These are phyloP conservation scores for Dendrocalamus sinicus DNA, from an alignment of 176 grass and related monocot genomes.

Conservation along the genomic window DNA sequence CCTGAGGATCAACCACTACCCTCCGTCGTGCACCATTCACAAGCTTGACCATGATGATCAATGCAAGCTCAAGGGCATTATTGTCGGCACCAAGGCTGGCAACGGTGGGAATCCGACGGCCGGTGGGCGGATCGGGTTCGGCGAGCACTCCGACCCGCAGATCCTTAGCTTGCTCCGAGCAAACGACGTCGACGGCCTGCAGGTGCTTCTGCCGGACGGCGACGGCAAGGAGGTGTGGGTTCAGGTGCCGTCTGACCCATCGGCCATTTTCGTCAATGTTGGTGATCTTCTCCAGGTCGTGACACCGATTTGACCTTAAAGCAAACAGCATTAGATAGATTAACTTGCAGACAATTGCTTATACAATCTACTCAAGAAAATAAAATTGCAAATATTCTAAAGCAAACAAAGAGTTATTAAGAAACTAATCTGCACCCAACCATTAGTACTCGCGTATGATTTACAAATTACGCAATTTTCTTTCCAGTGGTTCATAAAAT, in stretches of 20 bases:
- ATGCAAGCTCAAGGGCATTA: slow-evolving; percentile 47
- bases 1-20: slow-evolving; percentile 94
- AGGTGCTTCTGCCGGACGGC: slow-evolving; percentile 49
- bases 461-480: neutral
- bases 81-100: slow-evolving; percentile 30
- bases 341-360: slow-evolving; percentile 16
- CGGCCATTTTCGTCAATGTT: slow-evolving; percentile 78
- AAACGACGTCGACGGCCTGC: slow-evolving; percentile 80
- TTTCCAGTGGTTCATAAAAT: neutral
- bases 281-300: slow-evolving; percentile 90
- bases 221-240: slow-evolving; percentile 52
- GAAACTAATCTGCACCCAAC: neutral
- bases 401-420: neutral
- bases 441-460: slow-evolving; percentile 4
- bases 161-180: slow-evolving; percentile 87
- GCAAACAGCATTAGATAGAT: slow-evolving; percentile 29
- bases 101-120: neutral
- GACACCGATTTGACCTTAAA: slow-evolving; percentile 14
- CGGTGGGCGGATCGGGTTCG: slow-evolving; percentile 69
- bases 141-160: slow-evolving; percentile 94
- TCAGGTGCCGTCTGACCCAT: slow-evolving; percentile 72
- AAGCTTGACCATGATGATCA: slow-evolving; percentile 57
- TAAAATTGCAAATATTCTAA: neutral
- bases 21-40: slow-evolving; percentile 51
- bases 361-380: slow-evolving; percentile 1